Base-by-base conservation (phyloP, 352 stramenopile genomes). In the Globisporangium spiculum region DNA sequence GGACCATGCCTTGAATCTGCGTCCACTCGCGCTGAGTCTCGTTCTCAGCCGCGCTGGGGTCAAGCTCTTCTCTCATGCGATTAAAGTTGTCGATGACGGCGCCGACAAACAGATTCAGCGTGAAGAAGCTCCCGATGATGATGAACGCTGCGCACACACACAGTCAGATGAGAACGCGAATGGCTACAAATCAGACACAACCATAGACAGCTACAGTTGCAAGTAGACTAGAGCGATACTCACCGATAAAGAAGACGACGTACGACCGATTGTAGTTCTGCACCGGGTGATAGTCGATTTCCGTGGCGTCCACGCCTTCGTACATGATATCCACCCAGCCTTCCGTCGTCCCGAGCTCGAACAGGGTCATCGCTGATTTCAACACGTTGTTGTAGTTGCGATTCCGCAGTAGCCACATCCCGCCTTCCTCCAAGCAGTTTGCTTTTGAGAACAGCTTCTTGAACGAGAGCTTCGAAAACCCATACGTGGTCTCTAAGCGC, bases 31-130 rank as follows among this genome's bases (percentile, higher is more conserved):
- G 68, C 69, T 95, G 83, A 1, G 87, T 81, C 20, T 89, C 83
- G 22, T 81, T 96, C 60, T 91, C 79, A 2, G 56, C 63, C 0
- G 89, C 70, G 9, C 62, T 68, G 16, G 68, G 66, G 8, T 75
- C 73, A 36, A 90, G 59, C 36, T 80, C 78, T 50, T 80, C 79
- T 50, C 74, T 62, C 75, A 84, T 81, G 10, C 83, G 72, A 32
- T 93, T 89, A 53, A 97, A 97, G 62, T 96, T 93, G 71, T 97
- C 88, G 55, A 97, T 89, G 30, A 97, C 89, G 0, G 94, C 86
- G 26, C 90, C 91, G 4, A 96, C 85, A 70, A 97, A 97, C 1
- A 97, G 79, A 46, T 97, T 93, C 60, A 97, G 77, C 7, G 93
- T 84, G 74, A 97, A 95, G 56, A 94, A 97, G 57, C 77, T 77